Percentiles rank a stretch among this genome's conserved stretches.
Conservation (phyloP, 306 rosid species). For the Rosa chinensis region DNA sequence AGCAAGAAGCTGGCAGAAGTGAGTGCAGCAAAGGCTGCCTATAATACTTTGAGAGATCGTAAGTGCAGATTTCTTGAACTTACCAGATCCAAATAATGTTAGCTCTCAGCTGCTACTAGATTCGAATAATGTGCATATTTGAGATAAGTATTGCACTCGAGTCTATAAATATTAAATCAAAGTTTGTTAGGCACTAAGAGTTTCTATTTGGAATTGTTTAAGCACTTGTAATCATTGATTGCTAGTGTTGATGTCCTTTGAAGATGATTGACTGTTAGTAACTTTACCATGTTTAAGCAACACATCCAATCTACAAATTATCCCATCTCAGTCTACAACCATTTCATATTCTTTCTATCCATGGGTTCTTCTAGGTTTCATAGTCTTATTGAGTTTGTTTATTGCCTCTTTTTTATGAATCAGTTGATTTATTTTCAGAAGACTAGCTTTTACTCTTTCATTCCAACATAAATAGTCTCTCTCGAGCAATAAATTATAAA, state of each 20-base stretch:
- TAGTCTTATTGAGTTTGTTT: neutral
- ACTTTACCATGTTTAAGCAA: neutral
- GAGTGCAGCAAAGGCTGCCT: constrained; percentile 83
- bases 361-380: neutral
- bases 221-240: neutral
- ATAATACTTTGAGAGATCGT: constrained; percentile 47
- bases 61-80: constrained; percentile 36
- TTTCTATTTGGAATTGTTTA: neutral
- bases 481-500: neutral
- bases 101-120: neutral
- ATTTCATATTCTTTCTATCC: neutral
- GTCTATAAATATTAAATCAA: neutral
- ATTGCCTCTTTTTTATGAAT: neutral
- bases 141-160: neutral
- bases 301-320: neutral
- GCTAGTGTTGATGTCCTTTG: neutral
- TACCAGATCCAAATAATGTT: neutral
- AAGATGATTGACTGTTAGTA: neutral
- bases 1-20: constrained; percentile 79
- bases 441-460: too few species aligned
- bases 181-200: neutral
- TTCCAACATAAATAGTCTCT: neutral
- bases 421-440: neutral
- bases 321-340: neutral
- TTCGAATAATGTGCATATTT: neutral